A percentile compares a stretch with the other conserved stretches of the same genome.
These are phyloP conservation scores for Citrullus colocynthis DNA, from an alignment of 306 rosid species.

Conservation along the genomic window DNA sequence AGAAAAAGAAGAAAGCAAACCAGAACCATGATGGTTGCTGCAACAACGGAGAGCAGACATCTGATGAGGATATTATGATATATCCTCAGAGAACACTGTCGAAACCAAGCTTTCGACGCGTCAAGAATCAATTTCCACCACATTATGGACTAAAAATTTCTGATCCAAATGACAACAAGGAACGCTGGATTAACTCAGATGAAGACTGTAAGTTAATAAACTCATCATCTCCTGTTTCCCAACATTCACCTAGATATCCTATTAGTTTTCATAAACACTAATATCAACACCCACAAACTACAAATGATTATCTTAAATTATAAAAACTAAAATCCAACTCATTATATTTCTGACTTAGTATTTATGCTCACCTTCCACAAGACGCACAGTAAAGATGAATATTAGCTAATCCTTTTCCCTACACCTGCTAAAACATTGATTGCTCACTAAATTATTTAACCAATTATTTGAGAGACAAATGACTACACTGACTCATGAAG, in stretches of 20 bases:
- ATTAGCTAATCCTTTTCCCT: neutral
- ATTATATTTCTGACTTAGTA: neutral
- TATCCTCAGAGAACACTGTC: conserved; percentile 29
- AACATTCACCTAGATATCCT: neutral
- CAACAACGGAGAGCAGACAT: conserved; percentile 28
- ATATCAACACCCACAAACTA: neutral
- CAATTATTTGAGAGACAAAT: neutral
- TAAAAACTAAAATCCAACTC: neutral
- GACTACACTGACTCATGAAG: neutral
- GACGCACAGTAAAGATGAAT: neutral
- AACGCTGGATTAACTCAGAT: conserved; percentile 90
- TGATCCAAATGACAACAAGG: conserved; percentile 49
- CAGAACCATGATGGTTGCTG: conserved; percentile 23
- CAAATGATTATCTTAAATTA: neutral
- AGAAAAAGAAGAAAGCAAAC: conserved; percentile 36
- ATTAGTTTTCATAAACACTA: neutral
- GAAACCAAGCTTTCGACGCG: conserved; percentile 31
- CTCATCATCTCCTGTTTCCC: neutral
- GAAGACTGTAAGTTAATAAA: conserved; percentile 60
- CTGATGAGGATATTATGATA: conserved; percentile 42
- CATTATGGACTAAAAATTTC: conserved; percentile 30
- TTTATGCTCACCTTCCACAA: neutral
- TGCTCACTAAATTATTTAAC: neutral
- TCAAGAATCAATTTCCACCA: conserved; percentile 38
- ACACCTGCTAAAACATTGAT: neutral